Evolutionary conservation across 1,284 basidiomycete species (phyloP), one percentile per base, ranked within the genome.

Genomic region (Boletus semigastroideus): DNA sequence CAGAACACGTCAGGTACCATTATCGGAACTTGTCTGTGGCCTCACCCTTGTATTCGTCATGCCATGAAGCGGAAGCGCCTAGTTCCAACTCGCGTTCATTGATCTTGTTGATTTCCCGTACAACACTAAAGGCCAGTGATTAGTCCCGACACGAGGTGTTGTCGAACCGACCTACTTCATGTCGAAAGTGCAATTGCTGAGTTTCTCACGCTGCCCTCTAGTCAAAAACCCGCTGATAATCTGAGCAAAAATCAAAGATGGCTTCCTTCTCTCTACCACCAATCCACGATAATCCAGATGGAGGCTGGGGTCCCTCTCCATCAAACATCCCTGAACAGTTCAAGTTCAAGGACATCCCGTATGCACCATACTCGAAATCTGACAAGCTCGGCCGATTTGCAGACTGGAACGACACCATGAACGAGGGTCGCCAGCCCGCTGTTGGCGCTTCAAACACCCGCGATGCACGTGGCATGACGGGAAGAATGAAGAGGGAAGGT

Each of bases 331-430:
- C 89, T 9, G 76, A 84, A 37, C 82, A 87, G 56, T 91, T 90
- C 78, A 88, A 89, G 71, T 92, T 92, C 77, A 87, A 85, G 67
- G 90, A 92, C 66, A 95, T 98, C 58, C 94, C 94, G 36, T 98
- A 98, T 68, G 93, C 95, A 2, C 95, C 94, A 5, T 98, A 93
- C 78, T 94, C 94, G 72, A 98, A 98, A 84, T 89, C 92, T 51
- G 96, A 99, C 80, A 98, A 98, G 74, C 86, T 99, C 55, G 94
- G 93, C 51, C 90, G 95, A 55, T 93, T 99, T 68, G 96, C 96
- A 53, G 96, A 99, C 78, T 99, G 96, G 95, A 96, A 93, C 71
- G 87, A 92, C 68, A 70, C 82, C 28, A 79, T 86, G 27, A 69
- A 78, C 46, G 87, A 88, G 60, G 78, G 73, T 53, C 83, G 86